Evolutionary conservation across 1,284 basidiomycete genomes (phyloP).

Genomic region (Cutaneotrichosporon sp.): DNA sequence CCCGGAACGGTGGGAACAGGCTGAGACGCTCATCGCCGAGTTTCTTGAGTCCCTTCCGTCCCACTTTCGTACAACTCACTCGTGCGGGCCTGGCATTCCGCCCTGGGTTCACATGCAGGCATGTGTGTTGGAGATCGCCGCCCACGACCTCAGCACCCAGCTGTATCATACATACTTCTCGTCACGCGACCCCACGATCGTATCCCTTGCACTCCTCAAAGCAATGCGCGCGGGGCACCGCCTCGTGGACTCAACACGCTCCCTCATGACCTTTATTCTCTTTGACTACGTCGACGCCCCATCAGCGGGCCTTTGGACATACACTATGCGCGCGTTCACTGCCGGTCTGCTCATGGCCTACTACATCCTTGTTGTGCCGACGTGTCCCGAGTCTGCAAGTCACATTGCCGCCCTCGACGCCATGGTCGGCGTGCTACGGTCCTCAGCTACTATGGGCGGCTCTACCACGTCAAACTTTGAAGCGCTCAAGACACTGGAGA

Average conservation of each 20-base stretch:
- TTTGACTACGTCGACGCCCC: constrained; percentile 8
- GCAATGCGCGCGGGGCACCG: constrained; percentile 1
- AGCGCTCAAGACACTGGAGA: constrained; percentile 22
- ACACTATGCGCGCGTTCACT: constrained; percentile 3
- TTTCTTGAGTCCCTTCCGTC: background rate
- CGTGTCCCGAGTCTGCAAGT: constrained; percentile 29
- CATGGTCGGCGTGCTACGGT: constrained; percentile 23
- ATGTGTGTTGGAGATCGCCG: constrained; percentile 25
- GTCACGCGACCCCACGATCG: background rate
- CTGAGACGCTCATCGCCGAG: background rate
- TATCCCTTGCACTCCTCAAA: background rate
- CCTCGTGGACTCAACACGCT: background rate
- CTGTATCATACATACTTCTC: constrained; percentile 2
- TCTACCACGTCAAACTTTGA: constrained; percentile 11
- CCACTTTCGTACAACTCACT: background rate
- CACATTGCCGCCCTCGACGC: constrained; percentile 27
- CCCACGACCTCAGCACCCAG: constrained; percentile 1
- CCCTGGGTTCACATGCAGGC: constrained; percentile 37
- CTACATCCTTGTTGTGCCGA: constrained; percentile 41
- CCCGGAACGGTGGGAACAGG: background rate
- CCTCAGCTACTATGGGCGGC: background rate
- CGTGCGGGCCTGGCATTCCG: constrained; percentile 35
- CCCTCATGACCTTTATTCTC: background rate
- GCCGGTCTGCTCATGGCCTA: constrained; percentile 28
- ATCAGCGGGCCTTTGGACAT: constrained; percentile 3